Evolutionary conservation across 169 alveolate species (phyloP).

Genomic region (Blepharisma undulans): DNA sequence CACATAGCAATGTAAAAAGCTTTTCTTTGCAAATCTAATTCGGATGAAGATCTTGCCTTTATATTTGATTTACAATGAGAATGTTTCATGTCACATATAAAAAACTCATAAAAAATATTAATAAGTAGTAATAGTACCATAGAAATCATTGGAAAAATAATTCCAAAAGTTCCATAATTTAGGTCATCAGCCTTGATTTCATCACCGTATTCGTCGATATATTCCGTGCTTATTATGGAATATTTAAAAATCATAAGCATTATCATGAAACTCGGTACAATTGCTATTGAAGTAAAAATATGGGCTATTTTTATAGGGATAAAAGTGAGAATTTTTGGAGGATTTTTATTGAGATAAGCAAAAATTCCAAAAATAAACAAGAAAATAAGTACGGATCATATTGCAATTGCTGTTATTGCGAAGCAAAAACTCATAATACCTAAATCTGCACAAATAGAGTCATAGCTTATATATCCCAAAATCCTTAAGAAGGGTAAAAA

Average conservation of each 20-base stretch:
- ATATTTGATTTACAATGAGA: not conserved
- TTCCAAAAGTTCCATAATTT: not conserved
- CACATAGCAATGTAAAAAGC: not conserved
- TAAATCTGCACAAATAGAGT: not conserved
- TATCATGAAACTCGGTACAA: not conserved
- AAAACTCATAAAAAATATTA: not conserved
- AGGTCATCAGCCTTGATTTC: not conserved
- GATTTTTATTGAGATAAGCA: not conserved
- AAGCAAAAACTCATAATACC: not conserved
- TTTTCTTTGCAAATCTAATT: not conserved
- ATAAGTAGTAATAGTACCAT: not conserved
- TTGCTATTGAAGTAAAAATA: not conserved
- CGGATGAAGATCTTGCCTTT: not conserved
- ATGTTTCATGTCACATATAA: not conserved
- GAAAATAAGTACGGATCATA: not conserved
- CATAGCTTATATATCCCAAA: not conserved
- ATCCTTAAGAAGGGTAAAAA: not conserved
- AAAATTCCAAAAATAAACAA: not conserved
- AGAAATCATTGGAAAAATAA: not conserved
- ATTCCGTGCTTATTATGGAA: not conserved
- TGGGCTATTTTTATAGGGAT: not conserved
- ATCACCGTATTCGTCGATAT: not conserved
- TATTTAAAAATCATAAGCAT: not conserved
- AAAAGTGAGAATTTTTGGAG: not conserved
- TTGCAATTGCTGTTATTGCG: not conserved